A percentile compares a stretch with the other conserved stretches of the same genome.
Evolutionary conservation across 106 monocot genomes (phyloP).

Genomic region (Gastrodia elata): DNA sequence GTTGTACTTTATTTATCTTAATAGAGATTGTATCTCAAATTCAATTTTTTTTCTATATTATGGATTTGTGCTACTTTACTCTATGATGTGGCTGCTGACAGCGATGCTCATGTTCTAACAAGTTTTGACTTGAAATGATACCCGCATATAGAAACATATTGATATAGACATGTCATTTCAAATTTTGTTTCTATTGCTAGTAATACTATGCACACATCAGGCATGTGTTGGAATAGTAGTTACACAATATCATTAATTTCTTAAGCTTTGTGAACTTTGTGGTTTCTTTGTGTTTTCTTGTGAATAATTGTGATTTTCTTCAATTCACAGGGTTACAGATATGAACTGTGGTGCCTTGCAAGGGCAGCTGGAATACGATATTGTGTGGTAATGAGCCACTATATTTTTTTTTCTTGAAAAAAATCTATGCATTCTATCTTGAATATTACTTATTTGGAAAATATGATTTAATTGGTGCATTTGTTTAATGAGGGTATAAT

Average conservation of each 20-base stretch:
- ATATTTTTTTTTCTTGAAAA: background rate
- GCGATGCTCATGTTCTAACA: background rate
- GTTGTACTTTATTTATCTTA: too few species aligned
- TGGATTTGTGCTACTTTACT: background rate
- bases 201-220: too few species aligned
- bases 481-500: background rate
- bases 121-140: background rate
- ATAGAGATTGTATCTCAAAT: background rate
- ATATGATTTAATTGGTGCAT: background rate
- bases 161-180: background rate
- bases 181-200: too few species aligned
- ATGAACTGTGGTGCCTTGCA: constrained; percentile 97
- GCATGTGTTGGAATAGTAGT: background rate
- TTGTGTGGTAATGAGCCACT: constrained; percentile 63
- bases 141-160: background rate
- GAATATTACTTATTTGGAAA: background rate
- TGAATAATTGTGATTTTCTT: background rate
- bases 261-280: background rate
- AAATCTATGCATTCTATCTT: background rate
- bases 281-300: background rate
- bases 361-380: constrained; percentile 95
- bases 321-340: constrained; percentile 81
- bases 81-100: background rate
- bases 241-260: background rate
- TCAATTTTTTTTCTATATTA: background rate